Conservation (phyloP, 75 land plant species). For the Selaginella moellendorffii region DNA sequence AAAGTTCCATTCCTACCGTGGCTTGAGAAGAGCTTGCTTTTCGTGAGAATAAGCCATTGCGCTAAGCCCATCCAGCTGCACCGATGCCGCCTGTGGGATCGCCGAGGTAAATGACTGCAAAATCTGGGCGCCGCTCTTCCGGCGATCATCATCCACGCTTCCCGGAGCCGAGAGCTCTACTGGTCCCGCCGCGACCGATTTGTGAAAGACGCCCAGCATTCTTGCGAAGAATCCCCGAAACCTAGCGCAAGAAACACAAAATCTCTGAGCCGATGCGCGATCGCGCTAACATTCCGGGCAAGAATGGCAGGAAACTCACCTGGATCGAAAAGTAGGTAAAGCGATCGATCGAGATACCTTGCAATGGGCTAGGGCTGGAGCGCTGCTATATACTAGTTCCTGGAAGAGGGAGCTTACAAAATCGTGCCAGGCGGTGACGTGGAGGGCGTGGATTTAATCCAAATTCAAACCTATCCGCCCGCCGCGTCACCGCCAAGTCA, state of each 20-base stretch:
- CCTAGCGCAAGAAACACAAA: not conserved
- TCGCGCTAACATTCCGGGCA: too few species aligned
- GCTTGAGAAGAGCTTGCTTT: slow-evolving; percentile 47
- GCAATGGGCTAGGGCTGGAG: too few species aligned
- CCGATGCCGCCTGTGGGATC: slow-evolving; percentile 28
- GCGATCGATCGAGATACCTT: too few species aligned
- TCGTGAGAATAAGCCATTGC: slow-evolving; percentile 40
- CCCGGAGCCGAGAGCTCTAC: slow-evolving; percentile 42
- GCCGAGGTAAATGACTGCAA: slow-evolving; percentile 29
- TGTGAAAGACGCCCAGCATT: slow-evolving; percentile 73
- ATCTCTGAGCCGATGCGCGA: too few species aligned
- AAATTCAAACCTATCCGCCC: too few species aligned
- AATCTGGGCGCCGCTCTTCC: slow-evolving; percentile 30
- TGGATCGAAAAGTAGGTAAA: too few species aligned
- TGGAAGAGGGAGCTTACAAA: too few species aligned
- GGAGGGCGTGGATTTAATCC: too few species aligned
- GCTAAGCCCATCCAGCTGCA: slow-evolving; percentile 40
- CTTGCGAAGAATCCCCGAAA: slow-evolving; percentile 3
- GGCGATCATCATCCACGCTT: slow-evolving; percentile 14
- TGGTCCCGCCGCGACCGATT: slow-evolving; percentile 50
- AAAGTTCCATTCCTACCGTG: slow-evolving; percentile 38
- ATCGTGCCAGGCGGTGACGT: too few species aligned
- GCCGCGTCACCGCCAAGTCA: too few species aligned
- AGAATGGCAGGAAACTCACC: too few species aligned
- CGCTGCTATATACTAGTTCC: too few species aligned